phyloP scores from a whole-genome alignment of 163 green algal genomes.

The Chlamydomonas reinhardtii region DNA sequence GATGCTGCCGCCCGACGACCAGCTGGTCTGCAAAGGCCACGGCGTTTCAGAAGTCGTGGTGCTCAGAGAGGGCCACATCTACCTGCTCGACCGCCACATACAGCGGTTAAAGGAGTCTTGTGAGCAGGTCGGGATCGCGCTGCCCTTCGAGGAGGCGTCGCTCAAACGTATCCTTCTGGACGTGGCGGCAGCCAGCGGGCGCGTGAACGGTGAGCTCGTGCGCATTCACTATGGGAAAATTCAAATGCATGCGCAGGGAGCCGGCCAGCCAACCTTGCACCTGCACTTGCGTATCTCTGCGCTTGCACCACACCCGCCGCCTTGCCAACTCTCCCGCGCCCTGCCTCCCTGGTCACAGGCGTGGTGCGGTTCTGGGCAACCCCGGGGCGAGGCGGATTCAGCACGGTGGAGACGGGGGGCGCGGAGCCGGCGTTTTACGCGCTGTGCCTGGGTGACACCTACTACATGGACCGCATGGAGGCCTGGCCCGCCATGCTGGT shows the following conservation, averaged over 20 bases:
- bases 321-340: no score
- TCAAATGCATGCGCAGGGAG: no score
- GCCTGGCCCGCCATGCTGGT: slow-evolving; percentile 71
- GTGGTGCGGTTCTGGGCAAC: slow-evolving; percentile 87
- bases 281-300: no score
- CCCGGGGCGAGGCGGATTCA: slow-evolving; percentile 84
- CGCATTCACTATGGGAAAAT: no score
- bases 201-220: slow-evolving; percentile 70
- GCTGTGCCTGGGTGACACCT: slow-evolving; percentile 59
- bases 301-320: no score
- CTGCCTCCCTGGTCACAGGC: slow-evolving; percentile 57
- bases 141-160: slow-evolving; percentile 68
- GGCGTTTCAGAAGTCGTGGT: slow-evolving; percentile 81
- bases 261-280: no score
- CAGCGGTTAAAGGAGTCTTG: slow-evolving; percentile 72
- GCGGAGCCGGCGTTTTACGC: slow-evolving; percentile 76
- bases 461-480: slow-evolving; percentile 44
- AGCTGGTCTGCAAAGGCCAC: slow-evolving; percentile 86
- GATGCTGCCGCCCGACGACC: slow-evolving; percentile 89
- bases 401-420: slow-evolving; percentile 68
- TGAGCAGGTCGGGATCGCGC: slow-evolving; percentile 65
- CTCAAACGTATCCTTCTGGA: slow-evolving; percentile 85
- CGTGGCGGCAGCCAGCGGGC: slow-evolving; percentile 80
- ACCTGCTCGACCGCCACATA: slow-evolving; percentile 88
- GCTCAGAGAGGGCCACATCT: slow-evolving; percentile 83